These are phyloP conservation scores for Mucor irregularis DNA, from an alignment of 371 early-diverging fungal genomes.

Conservation along the genomic window DNA sequence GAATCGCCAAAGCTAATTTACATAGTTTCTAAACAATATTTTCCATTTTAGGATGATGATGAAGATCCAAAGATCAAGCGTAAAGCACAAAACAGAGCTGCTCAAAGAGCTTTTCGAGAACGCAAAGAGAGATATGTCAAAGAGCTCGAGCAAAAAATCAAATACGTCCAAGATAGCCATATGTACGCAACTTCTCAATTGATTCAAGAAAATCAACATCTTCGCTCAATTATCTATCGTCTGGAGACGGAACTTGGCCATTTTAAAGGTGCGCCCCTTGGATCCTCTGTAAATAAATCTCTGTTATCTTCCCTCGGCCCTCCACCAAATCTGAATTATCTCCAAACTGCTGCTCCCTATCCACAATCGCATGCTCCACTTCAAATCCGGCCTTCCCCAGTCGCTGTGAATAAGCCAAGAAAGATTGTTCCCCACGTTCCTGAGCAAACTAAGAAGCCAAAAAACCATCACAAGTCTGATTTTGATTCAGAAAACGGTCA, in stretches of 20 bases:
- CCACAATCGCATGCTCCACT: background rate
- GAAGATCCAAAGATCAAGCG: conserved; percentile 43
- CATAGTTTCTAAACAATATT: background rate
- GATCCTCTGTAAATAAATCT: background rate
- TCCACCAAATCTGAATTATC: background rate
- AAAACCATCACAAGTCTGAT: background rate
- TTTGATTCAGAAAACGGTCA: background rate
- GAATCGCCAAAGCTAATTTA: background rate
- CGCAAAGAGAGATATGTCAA: conserved; percentile 62
- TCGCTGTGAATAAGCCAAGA: background rate
- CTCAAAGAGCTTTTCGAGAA: conserved; percentile 70
- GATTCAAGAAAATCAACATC: conserved; percentile 39
- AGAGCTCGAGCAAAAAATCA: conserved; percentile 62
- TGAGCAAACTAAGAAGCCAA: background rate
- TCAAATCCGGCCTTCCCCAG: conserved; percentile 10
- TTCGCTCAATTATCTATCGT: conserved; percentile 32
- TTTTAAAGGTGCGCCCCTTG: conserved; percentile 41
- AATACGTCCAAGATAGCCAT: conserved; percentile 54
- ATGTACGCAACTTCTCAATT: conserved; percentile 25
- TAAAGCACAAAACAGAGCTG: conserved; percentile 69
- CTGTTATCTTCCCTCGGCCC: background rate
- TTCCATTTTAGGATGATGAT: background rate
- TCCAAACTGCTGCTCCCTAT: background rate
- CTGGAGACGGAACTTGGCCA: conserved; percentile 35
- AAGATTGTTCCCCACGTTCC: background rate